Base-by-base conservation (phyloP, 2,329 filamentous ascomycete species). In the Verticillium nubilum region DNA sequence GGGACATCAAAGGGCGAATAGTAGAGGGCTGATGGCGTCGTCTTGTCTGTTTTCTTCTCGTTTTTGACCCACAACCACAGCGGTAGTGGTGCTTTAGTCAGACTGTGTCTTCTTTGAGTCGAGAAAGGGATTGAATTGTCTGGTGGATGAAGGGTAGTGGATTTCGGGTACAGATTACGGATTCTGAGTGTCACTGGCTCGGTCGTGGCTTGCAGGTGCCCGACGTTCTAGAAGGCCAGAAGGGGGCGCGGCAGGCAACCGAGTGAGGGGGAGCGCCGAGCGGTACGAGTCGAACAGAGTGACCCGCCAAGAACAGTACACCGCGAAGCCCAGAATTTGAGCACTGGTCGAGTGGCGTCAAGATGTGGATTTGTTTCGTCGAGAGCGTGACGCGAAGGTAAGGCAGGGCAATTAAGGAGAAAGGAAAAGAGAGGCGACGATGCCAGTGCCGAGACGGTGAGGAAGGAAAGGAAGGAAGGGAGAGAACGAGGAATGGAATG, bases 391-490 rank as follows among this genome's bases (percentile, higher is more conserved):
- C 37, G 5, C 37, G n/a, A 29, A 58, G 31, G 26, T 28, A 37
- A 52, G 27, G 28, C 33, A 53, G 35, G 25, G 50, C 27, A 19
- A 57, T 29, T 25, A 54, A 55, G 26, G 35, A 37, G 29, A 28
- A 53, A 57, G 33, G 54, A 28, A 47, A 31, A 59, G 35, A 52
- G 29, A 28, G n/a, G 17, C 17, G 52, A 29, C 52, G 13, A 53
- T 17, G 52, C 26, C 25, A 25, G 47, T n/a, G 47, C 23, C 26
- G n/a, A 23, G 28, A 31, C 13, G 52, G 27, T n/a, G 31, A 7
- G n/a, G 26, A 31, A 33, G 60, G 47, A 58, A 56, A 35, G 19
- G 52, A 58, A 35, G 52, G 27, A 47, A 59, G 57, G 52, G 52
- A 54, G 52, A 33, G 29, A 28, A 23, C 9, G 26, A 29, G 25